Evolutionary conservation across 371 early-diverging fungal species (phyloP).

Genomic region (Dichotomocladium elegans): DNA sequence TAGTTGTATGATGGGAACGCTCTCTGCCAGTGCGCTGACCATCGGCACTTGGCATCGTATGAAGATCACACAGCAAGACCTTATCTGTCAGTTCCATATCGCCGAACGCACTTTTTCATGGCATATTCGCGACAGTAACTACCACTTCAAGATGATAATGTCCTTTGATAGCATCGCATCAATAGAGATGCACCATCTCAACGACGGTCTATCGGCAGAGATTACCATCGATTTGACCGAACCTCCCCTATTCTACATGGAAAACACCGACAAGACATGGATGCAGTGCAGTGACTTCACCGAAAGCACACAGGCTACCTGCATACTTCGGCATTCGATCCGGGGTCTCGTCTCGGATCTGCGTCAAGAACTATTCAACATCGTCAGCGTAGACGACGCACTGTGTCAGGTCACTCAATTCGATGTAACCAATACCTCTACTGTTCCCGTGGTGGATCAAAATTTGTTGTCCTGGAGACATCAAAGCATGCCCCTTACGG

Average conservation of each 20-base stretch:
- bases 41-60: constrained; percentile 81
- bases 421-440: constrained; percentile 7
- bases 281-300: constrained; percentile 78
- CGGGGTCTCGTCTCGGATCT: constrained; percentile 54
- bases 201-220: constrained; percentile 47
- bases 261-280: constrained; percentile 43
- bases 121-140: constrained; percentile 65
- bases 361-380: constrained; percentile 40
- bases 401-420: constrained; percentile 34
- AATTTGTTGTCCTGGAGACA: constrained; percentile 24
- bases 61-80: constrained; percentile 52
- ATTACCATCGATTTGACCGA: constrained; percentile 57
- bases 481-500: constrained; percentile 26
- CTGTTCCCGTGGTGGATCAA: constrained; percentile 3
- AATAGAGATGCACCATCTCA: constrained; percentile 23
- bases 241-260: constrained; percentile 66
- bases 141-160: constrained; percentile 69
- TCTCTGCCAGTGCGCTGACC: constrained; percentile 18
- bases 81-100: constrained; percentile 57
- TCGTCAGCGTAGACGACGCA: constrained; percentile 30
- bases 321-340: constrained; percentile 59
- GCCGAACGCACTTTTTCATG: constrained; percentile 60
- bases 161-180: constrained; percentile 31
- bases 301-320: constrained; percentile 69
- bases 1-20: neutral